These are phyloP conservation scores for Ascocoryne sarcoides DNA, from an alignment of 2,329 filamentous ascomycete genomes.

Conservation along the genomic window DNA sequence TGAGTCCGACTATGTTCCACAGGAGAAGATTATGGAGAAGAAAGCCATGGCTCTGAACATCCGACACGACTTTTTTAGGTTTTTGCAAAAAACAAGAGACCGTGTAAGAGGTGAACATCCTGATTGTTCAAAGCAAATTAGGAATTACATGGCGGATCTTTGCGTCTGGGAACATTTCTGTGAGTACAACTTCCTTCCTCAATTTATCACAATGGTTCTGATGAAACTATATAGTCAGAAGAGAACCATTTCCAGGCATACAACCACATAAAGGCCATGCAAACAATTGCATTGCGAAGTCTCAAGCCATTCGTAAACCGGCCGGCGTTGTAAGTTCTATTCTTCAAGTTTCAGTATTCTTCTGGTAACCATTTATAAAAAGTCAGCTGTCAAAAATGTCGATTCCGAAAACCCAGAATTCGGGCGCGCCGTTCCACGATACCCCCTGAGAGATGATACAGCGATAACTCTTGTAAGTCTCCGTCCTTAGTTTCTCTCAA, in stretches of 20 bases:
- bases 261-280: not conserved
- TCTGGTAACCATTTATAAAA: too few relatives aligned
- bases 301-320: too few relatives aligned
- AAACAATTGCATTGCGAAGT: not conserved
- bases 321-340: too few relatives aligned
- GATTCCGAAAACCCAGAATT: too few relatives aligned
- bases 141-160: slow-evolving; percentile 8
- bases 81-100: slow-evolving; percentile 14
- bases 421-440: too few relatives aligned
- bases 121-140: slow-evolving; percentile 2
- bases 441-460: too few relatives aligned
- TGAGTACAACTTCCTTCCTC: slow-evolving; percentile 1
- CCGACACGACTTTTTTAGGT: slow-evolving; percentile 14
- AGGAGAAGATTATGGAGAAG: slow-evolving; percentile 15
- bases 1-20: not conserved
- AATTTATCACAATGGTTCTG: not conserved
- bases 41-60: slow-evolving; percentile 6
- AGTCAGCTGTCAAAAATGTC: too few relatives aligned
- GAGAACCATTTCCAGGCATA: slow-evolving; percentile 2
- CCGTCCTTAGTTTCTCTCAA: too few relatives aligned
- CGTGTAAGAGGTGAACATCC: slow-evolving; percentile 4
- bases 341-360: too few relatives aligned
- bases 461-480: too few relatives aligned
- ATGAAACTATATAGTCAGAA: not conserved
- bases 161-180: slow-evolving; percentile 12